Conservation (phyloP, 179 eudicot species). For the Pouteria campechiana region DNA sequence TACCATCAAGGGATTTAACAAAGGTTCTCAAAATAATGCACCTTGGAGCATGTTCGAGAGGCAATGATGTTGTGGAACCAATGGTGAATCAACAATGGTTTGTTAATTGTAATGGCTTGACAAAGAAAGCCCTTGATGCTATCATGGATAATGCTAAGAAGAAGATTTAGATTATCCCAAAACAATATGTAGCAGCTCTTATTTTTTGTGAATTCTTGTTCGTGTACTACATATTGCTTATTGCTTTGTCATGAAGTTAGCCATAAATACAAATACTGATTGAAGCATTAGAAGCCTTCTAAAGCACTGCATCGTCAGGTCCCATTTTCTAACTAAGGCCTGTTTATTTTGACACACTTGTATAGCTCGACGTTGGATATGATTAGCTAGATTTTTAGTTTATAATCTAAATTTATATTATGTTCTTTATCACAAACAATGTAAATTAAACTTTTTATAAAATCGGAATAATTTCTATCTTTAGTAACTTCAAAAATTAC, state of each 20-base stretch:
- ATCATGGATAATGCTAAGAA: constrained; percentile 36
- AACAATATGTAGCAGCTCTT: constrained; percentile 54
- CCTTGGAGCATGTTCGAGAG: constrained; percentile 82
- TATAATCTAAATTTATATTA: too few species aligned
- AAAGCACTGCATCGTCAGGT: too few species aligned
- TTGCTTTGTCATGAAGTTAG: constrained; percentile 1
- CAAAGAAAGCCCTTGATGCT: constrained; percentile 80
- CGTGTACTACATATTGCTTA: neutral
- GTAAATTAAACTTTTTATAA: too few species aligned
- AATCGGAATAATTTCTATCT: too few species aligned
- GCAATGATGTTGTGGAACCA: constrained; percentile 86
- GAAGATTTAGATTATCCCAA: constrained; percentile 76
- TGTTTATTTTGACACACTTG: too few species aligned
- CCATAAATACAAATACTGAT: too few species aligned
- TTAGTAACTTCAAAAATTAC: too few species aligned
- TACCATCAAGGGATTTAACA: constrained; percentile 65
- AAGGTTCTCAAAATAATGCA: constrained; percentile 80
- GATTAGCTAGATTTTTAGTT: too few species aligned
- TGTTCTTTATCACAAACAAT: too few species aligned
- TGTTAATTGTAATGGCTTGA: constrained; percentile 69
- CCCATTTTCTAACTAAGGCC: too few species aligned
- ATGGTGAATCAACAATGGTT: constrained; percentile 97
- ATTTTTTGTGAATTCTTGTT: neutral
- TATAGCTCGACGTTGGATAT: too few species aligned
- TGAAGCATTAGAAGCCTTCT: too few species aligned